Evolutionary conservation across 2,329 filamentous ascomycete species (phyloP).

Genomic region (Arthrobotrys musiformis): DNA sequence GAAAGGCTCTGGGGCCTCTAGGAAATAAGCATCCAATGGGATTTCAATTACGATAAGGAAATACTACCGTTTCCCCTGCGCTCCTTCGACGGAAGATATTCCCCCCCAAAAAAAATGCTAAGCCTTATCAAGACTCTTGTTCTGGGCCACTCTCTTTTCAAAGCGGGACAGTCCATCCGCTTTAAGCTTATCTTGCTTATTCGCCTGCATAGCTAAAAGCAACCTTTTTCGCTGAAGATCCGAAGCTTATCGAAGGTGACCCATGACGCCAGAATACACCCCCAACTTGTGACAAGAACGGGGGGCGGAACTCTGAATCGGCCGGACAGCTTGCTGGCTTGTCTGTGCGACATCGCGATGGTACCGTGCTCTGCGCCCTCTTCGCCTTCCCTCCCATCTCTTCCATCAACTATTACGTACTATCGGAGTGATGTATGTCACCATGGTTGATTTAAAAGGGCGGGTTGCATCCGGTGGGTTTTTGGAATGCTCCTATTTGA

Average conservation of each 20-base stretch:
- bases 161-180: slow-evolving; percentile 46
- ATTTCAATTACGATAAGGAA: slow-evolving; percentile 50
- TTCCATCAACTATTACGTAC: slow-evolving; percentile 1
- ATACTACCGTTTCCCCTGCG: background rate
- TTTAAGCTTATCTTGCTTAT: slow-evolving; percentile 47
- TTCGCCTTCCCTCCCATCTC: background rate
- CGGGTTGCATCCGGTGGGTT: slow-evolving; percentile 37
- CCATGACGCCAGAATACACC: slow-evolving; percentile 48
- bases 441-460: slow-evolving; percentile 30
- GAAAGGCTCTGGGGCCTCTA: slow-evolving; percentile 5
- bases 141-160: slow-evolving; percentile 7
- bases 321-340: slow-evolving; percentile 14
- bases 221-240: slow-evolving; percentile 46
- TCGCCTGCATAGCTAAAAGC: background rate
- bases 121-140: slow-evolving; percentile 23
- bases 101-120: background rate
- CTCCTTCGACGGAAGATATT: slow-evolving; percentile 26
- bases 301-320: slow-evolving; percentile 22
- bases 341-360: slow-evolving; percentile 47
- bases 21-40: slow-evolving; percentile 29
- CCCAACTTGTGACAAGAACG: slow-evolving; percentile 26
- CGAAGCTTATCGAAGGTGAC: slow-evolving; percentile 49
- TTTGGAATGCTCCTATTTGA: slow-evolving; percentile 16
- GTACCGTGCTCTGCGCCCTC: slow-evolving; percentile 1
- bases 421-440: slow-evolving; percentile 4